Conservation (phyloP, 2,329 filamentous ascomycete species). For the Colletotrichum eleusines region DNA sequence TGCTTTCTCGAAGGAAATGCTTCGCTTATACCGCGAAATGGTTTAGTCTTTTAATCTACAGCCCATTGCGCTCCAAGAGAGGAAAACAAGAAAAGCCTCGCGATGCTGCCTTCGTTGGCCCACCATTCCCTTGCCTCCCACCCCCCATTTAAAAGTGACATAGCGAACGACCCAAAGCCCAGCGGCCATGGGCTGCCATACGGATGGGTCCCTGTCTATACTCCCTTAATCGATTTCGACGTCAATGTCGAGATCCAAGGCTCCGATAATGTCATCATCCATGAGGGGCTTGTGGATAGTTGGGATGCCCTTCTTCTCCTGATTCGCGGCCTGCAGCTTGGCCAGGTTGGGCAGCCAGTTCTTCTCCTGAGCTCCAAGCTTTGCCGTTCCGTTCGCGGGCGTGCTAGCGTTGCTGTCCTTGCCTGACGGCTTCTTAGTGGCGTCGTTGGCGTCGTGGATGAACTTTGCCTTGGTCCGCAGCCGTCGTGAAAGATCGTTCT, state of each 20-base stretch:
- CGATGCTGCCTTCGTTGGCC: neutral
- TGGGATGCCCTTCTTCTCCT: conserved; percentile 70
- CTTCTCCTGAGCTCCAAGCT: conserved; percentile 57
- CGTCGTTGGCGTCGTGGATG: conserved; percentile 71
- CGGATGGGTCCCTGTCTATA: neutral
- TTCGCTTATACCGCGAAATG: conserved; percentile 19
- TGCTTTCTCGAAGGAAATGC: conserved; percentile 4
- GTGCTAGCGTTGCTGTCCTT: conserved; percentile 64
- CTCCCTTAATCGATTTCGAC: conserved; percentile 77
- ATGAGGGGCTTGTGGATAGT: conserved; percentile 83
- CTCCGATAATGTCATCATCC: conserved; percentile 93
- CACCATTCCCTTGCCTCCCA: neutral
- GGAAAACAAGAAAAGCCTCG: neutral
- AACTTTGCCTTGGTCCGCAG: conserved; percentile 77
- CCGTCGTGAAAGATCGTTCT: conserved; percentile 70
- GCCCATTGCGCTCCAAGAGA: conserved; percentile 8
- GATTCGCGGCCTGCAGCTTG: conserved; percentile 65
- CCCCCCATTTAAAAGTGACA: conserved; percentile 11
- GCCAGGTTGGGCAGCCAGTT: conserved; percentile 63
- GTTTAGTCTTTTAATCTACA: conserved; percentile 24
- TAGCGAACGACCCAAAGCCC: neutral
- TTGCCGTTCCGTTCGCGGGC: conserved; percentile 66
- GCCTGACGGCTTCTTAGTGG: conserved; percentile 47
- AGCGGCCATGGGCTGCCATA: too few relatives aligned
- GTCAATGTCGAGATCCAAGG: conserved; percentile 91